These are phyloP conservation scores for Barnettozyma sucrosica DNA, from an alignment of 805 yeast genomes.

Conservation along the genomic window DNA sequence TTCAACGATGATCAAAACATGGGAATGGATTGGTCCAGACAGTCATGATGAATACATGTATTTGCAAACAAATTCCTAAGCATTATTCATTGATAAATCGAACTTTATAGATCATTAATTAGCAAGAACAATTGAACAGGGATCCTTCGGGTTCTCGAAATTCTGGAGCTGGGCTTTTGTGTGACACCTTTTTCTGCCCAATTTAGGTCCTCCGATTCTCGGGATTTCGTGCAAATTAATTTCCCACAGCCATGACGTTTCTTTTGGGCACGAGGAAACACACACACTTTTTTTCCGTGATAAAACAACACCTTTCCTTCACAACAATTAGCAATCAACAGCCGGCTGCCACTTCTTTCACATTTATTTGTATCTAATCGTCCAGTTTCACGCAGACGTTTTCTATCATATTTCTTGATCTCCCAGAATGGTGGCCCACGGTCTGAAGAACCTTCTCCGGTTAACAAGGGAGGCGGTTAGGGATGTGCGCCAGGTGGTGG, in stretches of 20 bases:
- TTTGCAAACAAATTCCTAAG: neutral
- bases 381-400: neutral
- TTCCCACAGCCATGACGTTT: neutral
- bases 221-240: neutral
- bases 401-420: neutral
- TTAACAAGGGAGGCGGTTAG: conserved; percentile 41
- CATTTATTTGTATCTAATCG: neutral
- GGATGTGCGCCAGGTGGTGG: conserved; percentile 41
- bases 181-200: neutral
- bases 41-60: neutral
- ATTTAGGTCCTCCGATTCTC: neutral
- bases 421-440: conserved; percentile 28
- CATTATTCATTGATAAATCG: no score
- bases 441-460: conserved; percentile 39
- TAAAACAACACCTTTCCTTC: no score
- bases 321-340: no score
- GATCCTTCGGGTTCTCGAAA: no score
- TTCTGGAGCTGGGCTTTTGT: neutral
- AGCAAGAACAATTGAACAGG: neutral
- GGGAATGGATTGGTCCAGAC: conserved; percentile 2
- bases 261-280: no score
- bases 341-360: no score
- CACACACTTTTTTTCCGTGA: no score
- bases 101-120: neutral
- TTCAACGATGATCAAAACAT: conserved; percentile 34